Base-by-base conservation (phyloP, 306 rosid genomes). In the Mimosa pudica region DNA sequence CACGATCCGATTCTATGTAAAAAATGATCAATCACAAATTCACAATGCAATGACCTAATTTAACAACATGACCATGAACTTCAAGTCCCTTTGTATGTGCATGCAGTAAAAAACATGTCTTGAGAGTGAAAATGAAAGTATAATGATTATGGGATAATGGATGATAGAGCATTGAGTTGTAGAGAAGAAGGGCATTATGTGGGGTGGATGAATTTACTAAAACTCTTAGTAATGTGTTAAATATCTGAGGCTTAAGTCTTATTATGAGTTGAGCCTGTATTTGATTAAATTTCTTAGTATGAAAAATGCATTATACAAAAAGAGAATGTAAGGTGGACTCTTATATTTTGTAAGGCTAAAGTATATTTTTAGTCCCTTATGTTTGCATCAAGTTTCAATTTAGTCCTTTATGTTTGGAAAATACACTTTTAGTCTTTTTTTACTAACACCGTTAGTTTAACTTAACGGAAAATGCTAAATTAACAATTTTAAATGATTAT, bases 51-150 rank as follows among this genome's bases (percentile, higher is more conserved):
- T 92, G 89, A 3, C 96, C 96, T 0, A 86, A 85, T 79, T 90
- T 94, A 32, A 87, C 11, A 82, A 92, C 82, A 48, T 48, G 85
- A 69, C 88, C 91, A 77, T 94, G 94, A 87, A 89, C 83, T 89
- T 94, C 92, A 33, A 85, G 84, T 12, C 90, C 94, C 48, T 89
- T 91, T 58, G 80, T 80, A 75, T 30, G 80, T 18, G 83, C 78
- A 73, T 79, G 88, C n/a, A 84, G 86, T 16, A 77, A 77, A 52
- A 71, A 62, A 60, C 88, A 92, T 7, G 89, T 88, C 81, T 87
- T 94, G 83, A 94, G 90, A 38, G 89, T 92, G 58, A 85, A 82
- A 16, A 92, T 90, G 90, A 90, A 90, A 70, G 97, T 87, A 87
- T 87, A 94, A 64, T 94, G 92, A 45, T 90, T 90, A 73, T 94